A percentile compares a stretch with the other conserved stretches of the same genome.
Evolutionary conservation across 2,329 filamentous ascomycete species (phyloP).

Genomic region (Ophiostoma triangulosporum): DNA sequence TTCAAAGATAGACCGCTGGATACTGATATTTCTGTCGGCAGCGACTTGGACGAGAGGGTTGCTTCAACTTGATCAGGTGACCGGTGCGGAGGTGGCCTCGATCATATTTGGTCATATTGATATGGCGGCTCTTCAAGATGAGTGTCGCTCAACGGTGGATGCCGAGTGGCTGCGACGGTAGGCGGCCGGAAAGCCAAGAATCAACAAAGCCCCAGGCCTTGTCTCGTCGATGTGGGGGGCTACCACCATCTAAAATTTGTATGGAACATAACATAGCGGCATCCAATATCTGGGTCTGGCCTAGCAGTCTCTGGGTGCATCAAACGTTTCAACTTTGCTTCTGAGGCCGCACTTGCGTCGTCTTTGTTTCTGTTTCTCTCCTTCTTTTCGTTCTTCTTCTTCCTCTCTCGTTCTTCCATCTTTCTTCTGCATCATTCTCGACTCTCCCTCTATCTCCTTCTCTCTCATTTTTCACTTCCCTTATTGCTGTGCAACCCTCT

Average conservation of each 20-base stretch:
- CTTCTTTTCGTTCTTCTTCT: background rate
- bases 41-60: too few species aligned
- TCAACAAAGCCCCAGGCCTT: background rate
- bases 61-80: too few species aligned
- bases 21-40: too few species aligned
- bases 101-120: too few species aligned
- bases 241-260: background rate
- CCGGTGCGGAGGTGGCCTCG: too few species aligned
- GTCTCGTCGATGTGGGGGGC: background rate
- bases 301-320: too few species aligned
- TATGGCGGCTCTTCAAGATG: too few species aligned
- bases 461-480: background rate
- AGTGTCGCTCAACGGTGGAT: too few species aligned
- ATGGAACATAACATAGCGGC: background rate
- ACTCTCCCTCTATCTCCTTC: background rate
- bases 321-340: constrained; percentile 12
- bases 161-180: background rate
- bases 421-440: background rate
- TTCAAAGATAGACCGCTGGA: too few species aligned
- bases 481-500: background rate
- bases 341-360: background rate
- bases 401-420: background rate
- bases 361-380: background rate
- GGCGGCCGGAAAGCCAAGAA: background rate
- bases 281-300: background rate